Evolutionary conservation across 2,329 filamentous ascomycete genomes (phyloP), one percentile per base, ranked within the genome.

Genomic region (Dactylonectria estremocensis): DNA sequence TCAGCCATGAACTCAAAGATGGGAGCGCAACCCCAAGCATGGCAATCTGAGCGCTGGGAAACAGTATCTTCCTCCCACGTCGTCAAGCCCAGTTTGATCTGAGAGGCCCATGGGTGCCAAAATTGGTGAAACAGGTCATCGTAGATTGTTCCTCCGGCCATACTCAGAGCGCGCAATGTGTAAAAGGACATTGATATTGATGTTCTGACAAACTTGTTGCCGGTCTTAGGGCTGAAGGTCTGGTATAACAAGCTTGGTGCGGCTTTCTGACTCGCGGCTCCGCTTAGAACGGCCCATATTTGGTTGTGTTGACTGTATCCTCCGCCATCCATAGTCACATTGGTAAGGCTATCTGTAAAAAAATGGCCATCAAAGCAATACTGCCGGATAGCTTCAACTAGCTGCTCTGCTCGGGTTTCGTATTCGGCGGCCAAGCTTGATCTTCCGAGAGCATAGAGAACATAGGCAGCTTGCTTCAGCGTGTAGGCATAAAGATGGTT

Each of bases 401-500:
- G 22, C 1, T 52, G 2, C 0, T 55, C 58, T 0, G 78, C 77
- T 10, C 79, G 73, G 14, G 50, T 28, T 28, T 70, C 62, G 45
- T 80, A 79, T 48, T 80, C 79, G 3, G 54, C 58, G 0, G 77
- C 76, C 10, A 76, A 57, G 16, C 66, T 79, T 0, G 78, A 74
- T 10, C 82, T 72, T 3, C 78, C 79, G 8, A 82, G 69, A 11
- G 74, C 70, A 10, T 67, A 72, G 8, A 79, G 54, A 0, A 84
- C 74, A 1, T 53, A 11, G 1, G 82, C 80, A 1, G 77, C 77
- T 22, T 77, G 69, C 9, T 74, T 74, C 0, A 84, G 73, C 0
- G 77, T 76, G 48, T 79, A 81, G 0, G 79, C 80, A 64, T 82
- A 84, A 0, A 82, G 81, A 49, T 22, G n/a, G 9, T 55, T 67